Evolutionary conservation across 306 rosid species (phyloP).

Genomic region (Elaeagnus macrophylla): DNA sequence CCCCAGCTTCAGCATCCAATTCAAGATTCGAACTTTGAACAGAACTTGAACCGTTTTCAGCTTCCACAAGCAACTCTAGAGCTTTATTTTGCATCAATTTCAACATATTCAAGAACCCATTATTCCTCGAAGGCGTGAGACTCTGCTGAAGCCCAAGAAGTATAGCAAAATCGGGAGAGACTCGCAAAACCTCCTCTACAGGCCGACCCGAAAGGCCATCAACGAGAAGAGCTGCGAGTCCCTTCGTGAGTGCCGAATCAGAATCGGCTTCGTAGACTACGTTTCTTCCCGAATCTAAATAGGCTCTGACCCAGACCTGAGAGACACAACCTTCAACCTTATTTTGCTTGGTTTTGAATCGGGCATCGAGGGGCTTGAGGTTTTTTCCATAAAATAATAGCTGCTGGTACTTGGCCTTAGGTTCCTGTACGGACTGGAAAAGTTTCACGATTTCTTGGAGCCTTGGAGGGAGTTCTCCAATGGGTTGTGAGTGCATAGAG

Average conservation of each 20-base stretch:
- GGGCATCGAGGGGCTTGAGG: conserved; percentile 64
- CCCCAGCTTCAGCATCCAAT: conserved; percentile 8
- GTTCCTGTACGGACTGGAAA: conserved; percentile 71
- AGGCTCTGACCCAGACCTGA: conserved; percentile 98
- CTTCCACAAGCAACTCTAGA: conserved; percentile 39
- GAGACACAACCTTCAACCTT: conserved; percentile 96
- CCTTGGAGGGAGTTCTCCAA: conserved; percentile 92
- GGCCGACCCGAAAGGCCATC: conserved; percentile 71
- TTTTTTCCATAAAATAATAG: conserved; percentile 82
- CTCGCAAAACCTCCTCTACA: conserved; percentile 44
- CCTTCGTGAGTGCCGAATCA: conserved; percentile 76
- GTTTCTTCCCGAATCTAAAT: conserved; percentile 43
- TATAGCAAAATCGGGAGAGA: conserved; percentile 66
- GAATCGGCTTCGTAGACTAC: conserved; percentile 88
- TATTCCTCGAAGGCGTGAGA: conserved; percentile 76
- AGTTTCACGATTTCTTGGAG: conserved; percentile 79
- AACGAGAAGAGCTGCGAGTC: conserved; percentile 84
- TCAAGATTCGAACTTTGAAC: conserved; percentile 23
- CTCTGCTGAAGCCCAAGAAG: conserved; percentile 91
- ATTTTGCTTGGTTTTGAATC: conserved; percentile 57
- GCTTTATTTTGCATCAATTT: conserved; percentile 90
- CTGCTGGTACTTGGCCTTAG: conserved; percentile 79
- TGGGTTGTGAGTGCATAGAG: conserved; percentile 48
- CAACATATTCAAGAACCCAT: conserved; percentile 89
- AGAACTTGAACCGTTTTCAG: conserved; percentile 31